phyloP scores from a whole-genome alignment of 2,329 filamentous ascomycete genomes.

The Neonectria punicea region DNA sequence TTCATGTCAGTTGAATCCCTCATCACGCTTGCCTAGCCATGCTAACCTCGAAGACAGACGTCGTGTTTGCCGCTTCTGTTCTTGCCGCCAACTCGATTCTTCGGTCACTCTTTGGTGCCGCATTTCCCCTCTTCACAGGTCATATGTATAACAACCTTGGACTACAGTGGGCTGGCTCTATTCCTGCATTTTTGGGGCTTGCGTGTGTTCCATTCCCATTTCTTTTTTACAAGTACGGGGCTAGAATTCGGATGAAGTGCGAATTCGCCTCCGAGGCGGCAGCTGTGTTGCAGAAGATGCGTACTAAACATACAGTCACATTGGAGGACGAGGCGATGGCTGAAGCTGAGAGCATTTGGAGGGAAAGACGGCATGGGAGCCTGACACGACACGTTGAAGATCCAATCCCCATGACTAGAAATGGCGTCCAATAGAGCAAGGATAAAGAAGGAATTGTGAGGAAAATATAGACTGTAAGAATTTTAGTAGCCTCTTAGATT shows the following conservation, averaged over 20 bases:
- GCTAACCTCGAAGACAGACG: slow-evolving; percentile 48
- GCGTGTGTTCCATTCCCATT: slow-evolving; percentile 13
- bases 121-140: slow-evolving; percentile 73
- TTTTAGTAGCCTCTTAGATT: too few relatives aligned
- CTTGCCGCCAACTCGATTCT: slow-evolving; percentile 74
- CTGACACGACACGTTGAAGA: too few relatives aligned
- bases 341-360: neutral
- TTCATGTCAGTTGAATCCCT: slow-evolving; percentile 36
- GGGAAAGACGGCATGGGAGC: neutral
- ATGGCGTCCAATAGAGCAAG: too few relatives aligned
- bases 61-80: slow-evolving; percentile 76
- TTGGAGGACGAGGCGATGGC: neutral
- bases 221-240: slow-evolving; percentile 1
- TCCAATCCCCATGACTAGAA: too few relatives aligned
- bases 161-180: slow-evolving; percentile 7
- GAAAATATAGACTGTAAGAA: too few relatives aligned
- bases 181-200: slow-evolving; percentile 11
- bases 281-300: neutral
- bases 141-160: slow-evolving; percentile 16
- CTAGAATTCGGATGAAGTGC: slow-evolving; percentile 3
- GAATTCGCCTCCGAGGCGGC: slow-evolving; percentile 6
- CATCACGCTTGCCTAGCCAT: too few relatives aligned
- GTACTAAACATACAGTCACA: neutral
- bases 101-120: slow-evolving; percentile 73
- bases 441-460: too few relatives aligned